Conservation (phyloP, 2,329 filamentous ascomycete species). For the Fusarium virguliforme region DNA sequence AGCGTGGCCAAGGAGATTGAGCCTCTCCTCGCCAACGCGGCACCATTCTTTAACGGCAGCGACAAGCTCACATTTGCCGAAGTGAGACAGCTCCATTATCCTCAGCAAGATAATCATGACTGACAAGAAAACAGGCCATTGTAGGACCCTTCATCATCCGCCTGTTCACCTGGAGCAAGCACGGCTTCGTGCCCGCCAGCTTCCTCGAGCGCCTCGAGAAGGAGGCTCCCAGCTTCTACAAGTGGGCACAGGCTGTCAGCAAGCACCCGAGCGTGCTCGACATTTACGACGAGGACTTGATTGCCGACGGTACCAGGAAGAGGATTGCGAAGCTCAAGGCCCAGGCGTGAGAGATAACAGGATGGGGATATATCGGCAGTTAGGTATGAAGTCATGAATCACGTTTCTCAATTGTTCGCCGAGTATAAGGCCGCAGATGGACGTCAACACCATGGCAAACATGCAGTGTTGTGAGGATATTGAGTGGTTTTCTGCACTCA, state of each 20-base stretch:
- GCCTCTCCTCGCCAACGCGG: conserved; percentile 72
- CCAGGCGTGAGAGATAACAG: neutral
- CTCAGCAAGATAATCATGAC: neutral
- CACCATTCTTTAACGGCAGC: conserved; percentile 76
- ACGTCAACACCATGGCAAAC: conserved; percentile 2
- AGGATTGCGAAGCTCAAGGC: conserved; percentile 40
- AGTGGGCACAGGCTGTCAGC: conserved; percentile 75
- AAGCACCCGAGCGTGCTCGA: conserved; percentile 76
- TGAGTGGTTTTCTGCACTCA: neutral
- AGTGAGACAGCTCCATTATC: conserved; percentile 61
- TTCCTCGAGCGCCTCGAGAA: conserved; percentile 65
- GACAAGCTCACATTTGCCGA: conserved; percentile 80
- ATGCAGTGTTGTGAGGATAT: neutral
- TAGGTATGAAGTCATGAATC: neutral
- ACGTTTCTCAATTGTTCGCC: no score
- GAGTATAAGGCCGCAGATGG: neutral
- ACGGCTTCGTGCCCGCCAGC: conserved; percentile 67
- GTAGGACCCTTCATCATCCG: conserved; percentile 79
- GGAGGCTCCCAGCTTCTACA: conserved; percentile 76
- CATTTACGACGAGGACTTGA: conserved; percentile 70
- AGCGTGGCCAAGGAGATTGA: conserved; percentile 80
- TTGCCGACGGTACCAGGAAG: conserved; percentile 42
- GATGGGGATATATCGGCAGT: neutral
- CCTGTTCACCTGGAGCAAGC: conserved; percentile 68
- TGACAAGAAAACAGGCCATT: conserved; percentile 64